These are phyloP conservation scores for Escovopsis sp. DNA, from an alignment of 2,329 filamentous ascomycete genomes.

Conservation along the genomic window DNA sequence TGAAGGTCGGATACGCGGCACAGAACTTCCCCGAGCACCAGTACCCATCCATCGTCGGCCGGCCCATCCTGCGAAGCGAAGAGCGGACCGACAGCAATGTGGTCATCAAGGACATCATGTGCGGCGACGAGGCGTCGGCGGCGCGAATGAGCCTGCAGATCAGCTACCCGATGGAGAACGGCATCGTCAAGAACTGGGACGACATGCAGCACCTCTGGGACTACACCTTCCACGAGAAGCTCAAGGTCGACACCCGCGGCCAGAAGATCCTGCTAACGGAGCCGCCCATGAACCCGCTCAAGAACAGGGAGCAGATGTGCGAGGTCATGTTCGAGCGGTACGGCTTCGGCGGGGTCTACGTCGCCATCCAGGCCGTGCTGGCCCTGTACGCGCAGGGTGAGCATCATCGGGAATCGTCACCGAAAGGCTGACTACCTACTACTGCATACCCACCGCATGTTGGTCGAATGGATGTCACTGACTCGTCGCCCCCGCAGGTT, in stretches of 20 bases:
- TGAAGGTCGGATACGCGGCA: conserved; percentile 97
- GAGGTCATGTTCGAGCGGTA: conserved; percentile 99
- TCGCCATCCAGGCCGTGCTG: conserved; percentile 92
- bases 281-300: conserved; percentile 93
- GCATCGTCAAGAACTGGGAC: conserved; percentile 98
- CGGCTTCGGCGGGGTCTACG: conserved; percentile 90
- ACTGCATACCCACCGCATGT: background rate
- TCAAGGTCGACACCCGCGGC: conserved; percentile 77
- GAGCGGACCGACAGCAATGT: conserved; percentile 51
- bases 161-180: conserved; percentile 99
- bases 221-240: conserved; percentile 96
- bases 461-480: conserved; percentile 1
- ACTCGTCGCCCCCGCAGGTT: conserved; percentile 33
- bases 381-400: conserved; percentile 91
- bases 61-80: conserved; percentile 92
- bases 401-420: conserved; percentile 4
- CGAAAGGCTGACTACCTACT: no score
- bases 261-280: conserved; percentile 97
- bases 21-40: conserved; percentile 99
- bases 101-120: conserved; percentile 97
- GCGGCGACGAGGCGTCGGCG: conserved; percentile 91
- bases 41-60: conserved; percentile 94
- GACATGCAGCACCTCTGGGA: conserved; percentile 99
- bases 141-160: conserved; percentile 97
- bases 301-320: conserved; percentile 94